phyloP scores from a whole-genome alignment of 139 green algal genomes.

The Chlamydomonas incerta region DNA sequence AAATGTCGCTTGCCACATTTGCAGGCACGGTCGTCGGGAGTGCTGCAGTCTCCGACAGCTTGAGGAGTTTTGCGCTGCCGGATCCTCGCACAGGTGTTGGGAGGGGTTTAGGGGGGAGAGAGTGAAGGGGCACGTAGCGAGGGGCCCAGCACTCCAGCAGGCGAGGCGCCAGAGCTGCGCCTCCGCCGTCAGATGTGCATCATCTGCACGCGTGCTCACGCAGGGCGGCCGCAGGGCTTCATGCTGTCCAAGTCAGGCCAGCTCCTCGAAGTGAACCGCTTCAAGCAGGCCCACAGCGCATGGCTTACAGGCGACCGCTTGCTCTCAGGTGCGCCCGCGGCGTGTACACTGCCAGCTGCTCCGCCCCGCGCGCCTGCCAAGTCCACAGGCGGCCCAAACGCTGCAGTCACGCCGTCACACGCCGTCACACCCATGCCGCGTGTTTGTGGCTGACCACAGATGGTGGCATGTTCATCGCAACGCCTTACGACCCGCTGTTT shows the following conservation, averaged over 20 bases:
- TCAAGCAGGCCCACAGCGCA: conserved; percentile 43
- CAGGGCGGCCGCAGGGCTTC: conserved; percentile 23
- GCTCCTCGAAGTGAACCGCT: conserved; percentile 41
- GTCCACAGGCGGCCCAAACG: no score
- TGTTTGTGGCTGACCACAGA: conserved; percentile 49
- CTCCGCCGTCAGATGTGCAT: no score
- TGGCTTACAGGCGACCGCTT: conserved; percentile 32
- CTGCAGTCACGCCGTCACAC: no score
- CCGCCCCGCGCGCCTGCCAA: no score
- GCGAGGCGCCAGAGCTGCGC: no score
- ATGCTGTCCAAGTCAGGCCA: background rate
- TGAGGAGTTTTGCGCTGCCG: conserved; percentile 9
- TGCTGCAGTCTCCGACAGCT: no score
- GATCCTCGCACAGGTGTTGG: conserved; percentile 11
- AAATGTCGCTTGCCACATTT: no score
- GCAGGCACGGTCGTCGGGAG: no score
- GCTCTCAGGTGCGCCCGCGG: conserved; percentile 25
- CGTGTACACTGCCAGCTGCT: no score
- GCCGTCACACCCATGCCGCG: no score
- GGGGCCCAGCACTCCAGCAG: no score
- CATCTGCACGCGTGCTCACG: no score
- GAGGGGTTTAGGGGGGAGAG: background rate
- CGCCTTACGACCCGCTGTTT: conserved; percentile 68
- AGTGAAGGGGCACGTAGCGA: background rate
- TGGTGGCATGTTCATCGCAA: conserved; percentile 68